A percentile compares a stretch with the other conserved stretches of the same genome.
These are phyloP conservation scores for Dipodascopsis uninucleata DNA, from an alignment of 805 yeast genomes.

Conservation along the genomic window DNA sequence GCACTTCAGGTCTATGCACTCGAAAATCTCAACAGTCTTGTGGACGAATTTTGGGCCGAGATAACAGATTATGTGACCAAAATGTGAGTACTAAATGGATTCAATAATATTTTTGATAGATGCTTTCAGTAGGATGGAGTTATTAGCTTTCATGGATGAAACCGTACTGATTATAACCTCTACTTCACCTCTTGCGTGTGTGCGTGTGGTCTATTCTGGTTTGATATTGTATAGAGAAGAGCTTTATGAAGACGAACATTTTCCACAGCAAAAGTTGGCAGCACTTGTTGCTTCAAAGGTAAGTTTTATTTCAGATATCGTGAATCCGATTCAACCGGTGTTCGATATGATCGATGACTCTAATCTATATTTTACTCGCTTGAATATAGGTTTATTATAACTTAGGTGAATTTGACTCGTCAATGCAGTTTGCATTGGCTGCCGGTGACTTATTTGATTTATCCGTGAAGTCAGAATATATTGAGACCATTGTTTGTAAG, in stretches of 20 bases:
- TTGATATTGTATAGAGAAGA: slow-evolving; percentile 58
- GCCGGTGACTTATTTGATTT: slow-evolving; percentile 80
- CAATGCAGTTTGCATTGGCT: slow-evolving; percentile 81
- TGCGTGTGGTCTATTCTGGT: slow-evolving; percentile 7
- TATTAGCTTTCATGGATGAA: too few relatives aligned
- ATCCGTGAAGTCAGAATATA: slow-evolving; percentile 73
- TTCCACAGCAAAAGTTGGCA: slow-evolving; percentile 75
- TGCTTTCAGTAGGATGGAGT: not conserved
- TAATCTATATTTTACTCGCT: not conserved
- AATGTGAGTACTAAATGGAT: slow-evolving; percentile 40
- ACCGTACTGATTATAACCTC: too few relatives aligned
- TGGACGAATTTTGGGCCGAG: slow-evolving; percentile 95
- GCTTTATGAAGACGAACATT: slow-evolving; percentile 76
- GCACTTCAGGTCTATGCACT: slow-evolving; percentile 79
- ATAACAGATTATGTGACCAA: slow-evolving; percentile 84
- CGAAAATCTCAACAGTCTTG: slow-evolving; percentile 71
- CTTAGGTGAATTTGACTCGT: slow-evolving; percentile 86
- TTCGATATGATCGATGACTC: not conserved
- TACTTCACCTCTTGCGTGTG: not conserved
- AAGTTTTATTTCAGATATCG: not conserved
- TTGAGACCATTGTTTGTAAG: slow-evolving; percentile 79
- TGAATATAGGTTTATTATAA: slow-evolving; percentile 56
- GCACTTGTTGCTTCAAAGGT: slow-evolving; percentile 91
- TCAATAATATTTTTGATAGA: not conserved
- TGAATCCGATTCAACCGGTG: not conserved